phyloP scores from a whole-genome alignment of 192 early-diverging fungal genomes.

The Entomortierella beljakovae region DNA sequence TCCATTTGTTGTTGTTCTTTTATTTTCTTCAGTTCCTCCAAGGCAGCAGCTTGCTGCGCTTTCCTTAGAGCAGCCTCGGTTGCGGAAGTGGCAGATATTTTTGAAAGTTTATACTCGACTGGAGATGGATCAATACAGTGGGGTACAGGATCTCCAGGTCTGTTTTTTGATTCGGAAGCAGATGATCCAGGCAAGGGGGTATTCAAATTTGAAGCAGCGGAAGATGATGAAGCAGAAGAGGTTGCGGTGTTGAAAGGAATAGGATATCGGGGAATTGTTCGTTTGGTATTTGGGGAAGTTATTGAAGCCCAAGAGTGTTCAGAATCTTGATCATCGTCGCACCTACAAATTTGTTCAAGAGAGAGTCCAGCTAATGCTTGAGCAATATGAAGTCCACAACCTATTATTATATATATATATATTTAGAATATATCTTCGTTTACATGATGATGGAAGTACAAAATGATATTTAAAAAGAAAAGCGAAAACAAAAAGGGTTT shows the following conservation, averaged over 20 bases:
- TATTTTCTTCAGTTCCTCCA: slow-evolving; percentile 24
- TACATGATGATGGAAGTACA: too few species aligned
- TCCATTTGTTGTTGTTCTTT: slow-evolving; percentile 24
- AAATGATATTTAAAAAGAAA: neutral
- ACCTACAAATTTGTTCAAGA: slow-evolving; percentile 40
- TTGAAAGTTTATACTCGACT: slow-evolving; percentile 36
- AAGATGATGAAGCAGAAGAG: neutral
- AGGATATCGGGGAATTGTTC: neutral
- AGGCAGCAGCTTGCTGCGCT: slow-evolving; percentile 23
- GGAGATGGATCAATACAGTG: slow-evolving; percentile 1
- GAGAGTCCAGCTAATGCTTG: slow-evolving; percentile 39
- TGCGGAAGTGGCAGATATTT: slow-evolving; percentile 35
- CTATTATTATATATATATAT: neutral
- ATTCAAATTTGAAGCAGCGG: too few species aligned
- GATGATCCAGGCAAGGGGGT: neutral
- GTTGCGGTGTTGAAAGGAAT: neutral
- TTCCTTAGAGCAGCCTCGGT: slow-evolving; percentile 24
- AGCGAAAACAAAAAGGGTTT: neutral
- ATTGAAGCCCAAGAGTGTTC: slow-evolving; percentile 29
- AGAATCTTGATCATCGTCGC: slow-evolving; percentile 41
- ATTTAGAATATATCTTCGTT: too few species aligned
- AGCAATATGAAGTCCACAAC: slow-evolving; percentile 44
- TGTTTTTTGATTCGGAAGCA: neutral
- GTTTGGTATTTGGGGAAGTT: neutral
- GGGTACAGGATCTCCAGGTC: neutral